Evolutionary conservation across 2,329 filamentous ascomycete species (phyloP).

Genomic region (Zalaria sp.): DNA sequence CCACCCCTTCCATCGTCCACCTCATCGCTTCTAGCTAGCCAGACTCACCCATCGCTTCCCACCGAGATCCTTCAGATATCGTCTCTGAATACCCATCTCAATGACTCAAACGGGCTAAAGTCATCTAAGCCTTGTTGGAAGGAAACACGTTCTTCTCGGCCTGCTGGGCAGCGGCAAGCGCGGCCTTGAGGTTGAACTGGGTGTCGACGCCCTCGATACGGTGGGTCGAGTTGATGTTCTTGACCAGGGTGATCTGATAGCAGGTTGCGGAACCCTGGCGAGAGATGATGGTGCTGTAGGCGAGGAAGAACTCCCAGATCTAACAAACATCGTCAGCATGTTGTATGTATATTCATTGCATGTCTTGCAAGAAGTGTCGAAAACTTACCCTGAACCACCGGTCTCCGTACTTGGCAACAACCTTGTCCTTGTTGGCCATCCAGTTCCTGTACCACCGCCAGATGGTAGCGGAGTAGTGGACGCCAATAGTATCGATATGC

Average conservation of each 20-base stretch:
- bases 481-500: constrained; percentile 79
- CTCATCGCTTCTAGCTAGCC: too few species aligned
- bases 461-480: constrained; percentile 91
- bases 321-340: constrained; percentile 16
- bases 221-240: constrained; percentile 82
- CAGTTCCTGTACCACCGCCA: constrained; percentile 99
- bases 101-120: too few species aligned
- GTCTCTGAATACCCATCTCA: too few species aligned
- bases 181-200: constrained; percentile 56
- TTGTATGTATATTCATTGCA: too few species aligned
- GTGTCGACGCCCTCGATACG: constrained; percentile 58
- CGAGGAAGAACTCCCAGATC: constrained; percentile 90
- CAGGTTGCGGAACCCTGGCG: constrained; percentile 74
- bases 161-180: constrained; percentile 38
- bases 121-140: constrained; percentile 9
- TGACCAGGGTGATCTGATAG: constrained; percentile 75
- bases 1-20: too few species aligned
- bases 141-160: constrained; percentile 18
- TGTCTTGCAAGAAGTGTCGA: neutral
- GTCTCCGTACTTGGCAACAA: constrained; percentile 86
- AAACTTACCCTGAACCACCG: constrained; percentile 81
- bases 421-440: constrained; percentile 85
- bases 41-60: too few species aligned
- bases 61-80: too few species aligned
- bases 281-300: constrained; percentile 70